Base-by-base conservation (phyloP, 192 early-diverging fungal genomes). In the Linnemannia exigua region DNA sequence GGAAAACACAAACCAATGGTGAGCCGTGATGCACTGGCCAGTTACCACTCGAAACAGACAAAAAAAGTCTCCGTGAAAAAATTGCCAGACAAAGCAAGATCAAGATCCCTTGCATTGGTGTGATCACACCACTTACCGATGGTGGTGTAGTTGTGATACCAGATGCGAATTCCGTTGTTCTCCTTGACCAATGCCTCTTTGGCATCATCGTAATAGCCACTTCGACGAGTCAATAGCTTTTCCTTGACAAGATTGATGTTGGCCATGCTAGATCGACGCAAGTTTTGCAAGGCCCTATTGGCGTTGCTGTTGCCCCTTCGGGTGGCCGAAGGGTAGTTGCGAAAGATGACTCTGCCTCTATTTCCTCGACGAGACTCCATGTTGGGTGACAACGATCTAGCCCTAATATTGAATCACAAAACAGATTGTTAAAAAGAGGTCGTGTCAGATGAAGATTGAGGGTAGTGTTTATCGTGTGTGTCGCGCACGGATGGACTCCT, bases 61-160 rank as follows among this genome's bases (percentile, higher is more conserved):
- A 54, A 33, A 25, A 58, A 58, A 15, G 58, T 28, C 28, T 33
- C 58, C 28, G 28, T 63, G 14, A 28, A 31, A 63, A 54, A 9
- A 11, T 54, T 54, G 52, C 28, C 1, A 50, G 28, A 31, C 73
- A 31, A 2, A 46, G 58, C 28, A 33, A 31, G 12, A 31, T 12
- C 48, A n/a, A n/a, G n/a, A n/a, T n/a, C n/a, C n/a, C n/a, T n/a
- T n/a, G n/a, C n/a, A n/a, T n/a, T n/a, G n/a, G n/a, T n/a, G n/a
- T n/a, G n/a, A n/a, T n/a, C n/a, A n/a, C n/a, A n/a, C n/a, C 9
- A 73, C 82, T 79, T 91, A 89, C 91, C 91, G 19, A 92, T 92
- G 25, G 86, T 90, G 20, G 92, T 90, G 66, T 93, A 93, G 71
- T 91, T 90, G 74, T 93, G 89, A 69, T 89, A 89, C 88, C 91